Evolutionary conservation across 2,329 filamentous ascomycete genomes (phyloP).

Genomic region (Trichoderma sp.): DNA sequence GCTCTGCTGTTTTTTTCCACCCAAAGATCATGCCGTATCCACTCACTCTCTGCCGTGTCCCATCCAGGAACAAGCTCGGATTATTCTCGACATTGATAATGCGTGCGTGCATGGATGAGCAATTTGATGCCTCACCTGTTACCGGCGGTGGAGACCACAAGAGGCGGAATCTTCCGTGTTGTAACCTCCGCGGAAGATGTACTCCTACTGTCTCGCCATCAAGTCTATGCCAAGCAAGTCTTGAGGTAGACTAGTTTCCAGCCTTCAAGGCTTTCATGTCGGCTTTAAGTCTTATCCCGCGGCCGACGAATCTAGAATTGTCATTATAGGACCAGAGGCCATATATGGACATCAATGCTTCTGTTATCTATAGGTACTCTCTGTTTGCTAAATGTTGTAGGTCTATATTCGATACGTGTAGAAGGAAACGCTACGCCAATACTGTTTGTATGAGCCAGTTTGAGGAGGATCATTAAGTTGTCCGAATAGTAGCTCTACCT

Average conservation of each 20-base stretch:
- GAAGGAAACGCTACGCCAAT: too few species aligned
- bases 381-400: too few species aligned
- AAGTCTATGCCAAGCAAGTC: background rate
- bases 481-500: background rate
- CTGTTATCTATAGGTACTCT: too few species aligned
- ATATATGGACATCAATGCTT: background rate
- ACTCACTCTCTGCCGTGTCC: background rate
- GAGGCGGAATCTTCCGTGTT: slow-evolving; percentile 1
- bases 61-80: background rate
- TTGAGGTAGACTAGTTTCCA: background rate
- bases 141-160: background rate
- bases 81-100: background rate
- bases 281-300: background rate
- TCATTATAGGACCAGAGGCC: background rate
- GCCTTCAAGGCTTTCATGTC: background rate
- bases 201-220: background rate
- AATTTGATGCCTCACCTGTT: background rate
- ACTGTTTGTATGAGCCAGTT: background rate
- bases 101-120: background rate
- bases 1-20: background rate
- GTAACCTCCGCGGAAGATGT: background rate
- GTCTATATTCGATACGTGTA: too few species aligned
- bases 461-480: too few species aligned
- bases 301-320: background rate
- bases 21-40: background rate